Evolutionary conservation across 2,329 filamentous ascomycete genomes (phyloP).

Genomic region (Botrytis hyacinthi): DNA sequence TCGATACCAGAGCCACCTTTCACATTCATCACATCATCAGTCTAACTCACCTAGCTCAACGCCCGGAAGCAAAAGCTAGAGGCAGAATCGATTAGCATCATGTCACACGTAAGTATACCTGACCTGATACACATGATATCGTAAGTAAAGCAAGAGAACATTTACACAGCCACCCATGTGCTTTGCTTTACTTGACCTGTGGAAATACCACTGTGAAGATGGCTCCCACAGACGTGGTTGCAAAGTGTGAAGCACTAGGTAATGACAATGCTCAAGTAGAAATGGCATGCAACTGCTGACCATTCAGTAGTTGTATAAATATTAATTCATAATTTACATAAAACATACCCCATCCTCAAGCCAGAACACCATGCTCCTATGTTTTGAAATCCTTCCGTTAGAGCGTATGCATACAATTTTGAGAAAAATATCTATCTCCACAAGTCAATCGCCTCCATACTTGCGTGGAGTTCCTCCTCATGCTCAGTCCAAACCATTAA

Average conservation of each 20-base stretch:
- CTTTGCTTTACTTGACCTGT: neutral
- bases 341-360: constrained; percentile 18
- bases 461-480: neutral
- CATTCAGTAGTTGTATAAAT: constrained; percentile 10
- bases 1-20: neutral
- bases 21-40: too few species aligned
- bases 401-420: neutral
- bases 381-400: constrained; percentile 4
- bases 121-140: too few species aligned
- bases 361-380: constrained; percentile 17
- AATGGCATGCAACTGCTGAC: neutral
- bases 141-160: neutral
- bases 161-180: neutral
- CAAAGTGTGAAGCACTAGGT: neutral
- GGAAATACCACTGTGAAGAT: fast-evolving
- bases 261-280: neutral
- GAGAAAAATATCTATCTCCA: neutral
- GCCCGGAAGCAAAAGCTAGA: neutral
- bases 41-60: neutral
- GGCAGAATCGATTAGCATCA: neutral
- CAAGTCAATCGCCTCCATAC: neutral
- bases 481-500: neutral
- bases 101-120: too few species aligned
- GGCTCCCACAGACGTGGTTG: neutral
- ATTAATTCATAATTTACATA: constrained; percentile 19